Conservation (phyloP, 2,329 filamentous ascomycete species). For the Alternaria panax region DNA sequence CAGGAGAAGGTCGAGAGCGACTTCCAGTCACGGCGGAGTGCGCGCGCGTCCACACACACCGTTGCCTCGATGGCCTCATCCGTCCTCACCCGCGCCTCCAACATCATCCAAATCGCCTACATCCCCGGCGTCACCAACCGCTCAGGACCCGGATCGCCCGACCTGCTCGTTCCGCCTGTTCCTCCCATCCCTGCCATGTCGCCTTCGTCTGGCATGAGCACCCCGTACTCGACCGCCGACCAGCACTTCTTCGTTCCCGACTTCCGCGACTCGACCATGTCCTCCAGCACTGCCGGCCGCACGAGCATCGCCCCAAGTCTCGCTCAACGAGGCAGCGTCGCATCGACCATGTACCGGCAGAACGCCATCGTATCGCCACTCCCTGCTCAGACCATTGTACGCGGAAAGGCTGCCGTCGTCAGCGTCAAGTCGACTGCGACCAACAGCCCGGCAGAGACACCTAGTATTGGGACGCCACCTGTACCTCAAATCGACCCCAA, state of each 20-base stretch:
- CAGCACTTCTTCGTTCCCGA: conserved; percentile 96
- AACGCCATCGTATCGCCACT: conserved; percentile 81
- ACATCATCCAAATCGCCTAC: conserved; percentile 99
- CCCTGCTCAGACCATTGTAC: conserved; percentile 84
- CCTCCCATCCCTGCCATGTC: conserved; percentile 78
- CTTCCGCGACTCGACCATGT: conserved; percentile 89
- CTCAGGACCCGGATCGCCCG: conserved; percentile 82
- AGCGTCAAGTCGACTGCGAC: conserved; percentile 79
- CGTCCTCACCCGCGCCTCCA: conserved; percentile 92
- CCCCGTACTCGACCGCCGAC: conserved; percentile 67
- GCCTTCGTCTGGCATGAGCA: conserved; percentile 64
- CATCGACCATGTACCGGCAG: conserved; percentile 92
- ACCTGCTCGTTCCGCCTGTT: conserved; percentile 85
- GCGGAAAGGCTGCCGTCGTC: conserved; percentile 89
- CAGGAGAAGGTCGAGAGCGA: conserved; percentile 66
- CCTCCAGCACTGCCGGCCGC: conserved; percentile 68
- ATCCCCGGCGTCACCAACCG: conserved; percentile 97
- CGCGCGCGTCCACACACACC: conserved; percentile 81
- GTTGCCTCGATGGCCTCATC: conserved; percentile 93
- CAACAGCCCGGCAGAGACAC: conserved; percentile 59
- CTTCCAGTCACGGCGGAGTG: conserved; percentile 62
- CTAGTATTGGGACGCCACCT: conserved; percentile 66
- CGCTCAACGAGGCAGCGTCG: conserved; percentile 66
- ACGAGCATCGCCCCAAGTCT: conserved; percentile 60
- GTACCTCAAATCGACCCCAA: conserved; percentile 75